Percentiles rank a stretch among this genome's conserved stretches.
Conservation (phyloP, 306 rosid genomes). For the Ammopiptanthus mongolicus region DNA sequence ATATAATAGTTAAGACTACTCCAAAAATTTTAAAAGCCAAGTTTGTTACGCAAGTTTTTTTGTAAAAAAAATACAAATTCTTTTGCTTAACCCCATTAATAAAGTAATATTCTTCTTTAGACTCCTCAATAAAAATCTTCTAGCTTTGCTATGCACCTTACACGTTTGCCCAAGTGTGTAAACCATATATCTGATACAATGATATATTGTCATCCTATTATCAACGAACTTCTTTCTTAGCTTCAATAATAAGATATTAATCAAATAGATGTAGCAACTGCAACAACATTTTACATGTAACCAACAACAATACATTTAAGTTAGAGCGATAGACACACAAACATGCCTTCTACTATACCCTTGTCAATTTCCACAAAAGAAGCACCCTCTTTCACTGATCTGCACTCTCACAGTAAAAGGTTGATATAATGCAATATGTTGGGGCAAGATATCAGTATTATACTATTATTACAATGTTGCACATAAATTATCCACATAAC, state of each 20-base stretch:
- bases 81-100: no score
- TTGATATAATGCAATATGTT: background rate
- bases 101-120: no score
- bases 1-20: no score
- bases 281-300: background rate
- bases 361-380: slow-evolving; percentile 7
- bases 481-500: background rate
- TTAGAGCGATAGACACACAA: background rate
- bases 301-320: background rate
- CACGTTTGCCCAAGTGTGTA: background rate
- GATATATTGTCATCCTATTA: background rate
- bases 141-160: background rate
- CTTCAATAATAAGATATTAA: background rate
- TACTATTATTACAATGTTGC: background rate
- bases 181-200: background rate
- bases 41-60: no score
- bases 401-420: slow-evolving; percentile 15
- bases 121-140: no score
- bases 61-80: no score
- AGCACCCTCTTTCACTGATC: background rate
- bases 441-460: background rate
- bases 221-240: background rate
- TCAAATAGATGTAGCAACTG: background rate
- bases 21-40: no score
- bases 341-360: slow-evolving; percentile 13